Base-by-base conservation (phyloP, 2,329 filamentous ascomycete species). In the Rhytidhysteron rufulum region DNA sequence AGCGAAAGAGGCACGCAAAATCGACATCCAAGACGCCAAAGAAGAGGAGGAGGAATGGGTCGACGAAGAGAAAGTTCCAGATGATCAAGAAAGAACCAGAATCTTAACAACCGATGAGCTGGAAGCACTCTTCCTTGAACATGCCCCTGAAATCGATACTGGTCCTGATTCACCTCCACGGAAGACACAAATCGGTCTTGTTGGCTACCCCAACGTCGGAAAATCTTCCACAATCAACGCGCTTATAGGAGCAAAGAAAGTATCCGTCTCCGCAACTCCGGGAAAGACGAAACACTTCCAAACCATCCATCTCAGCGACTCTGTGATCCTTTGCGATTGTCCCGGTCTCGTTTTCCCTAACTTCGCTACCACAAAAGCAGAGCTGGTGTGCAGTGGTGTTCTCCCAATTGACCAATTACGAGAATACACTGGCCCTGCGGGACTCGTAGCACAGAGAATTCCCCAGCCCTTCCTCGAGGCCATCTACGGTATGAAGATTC, bases 281-380 rank as follows among this genome's bases (percentile, higher is more conserved):
- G 93, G 93, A 63, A 98, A 98, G 72, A 98, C 93, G 11, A 98
- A 98, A 73, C 93, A 98, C 60, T 98, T 98, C 72, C 93, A 98
- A 67, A 98, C 93, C 1, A 93, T 98, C 43, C 90, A 96, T 62
- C 80, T 98, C 22, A 93, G 86, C 43, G 86, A 93, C 1, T 81
- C 83, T 43, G 88, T 98, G 47, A 79, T 97, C 34, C 79, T 98
- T 5, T 97, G 93, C 68, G 93, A 98, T 82, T 98, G 93, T 61
- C 93, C 93, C 8, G 93, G 93, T 83, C 83, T 98, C 16, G 94
- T 98, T 2, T 97, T 98, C 66, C 90, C 93, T 55, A 97, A 97
- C 69, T 98, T 97, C 55, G 91, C 93, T 42, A 90, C 84, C 33
- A 97, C 90, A 34, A 97, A 97, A 69, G 93, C 88, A 29, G 93